Base-by-base conservation (phyloP, 2,329 filamentous ascomycete genomes). In the Cryphonectria japonica region DNA sequence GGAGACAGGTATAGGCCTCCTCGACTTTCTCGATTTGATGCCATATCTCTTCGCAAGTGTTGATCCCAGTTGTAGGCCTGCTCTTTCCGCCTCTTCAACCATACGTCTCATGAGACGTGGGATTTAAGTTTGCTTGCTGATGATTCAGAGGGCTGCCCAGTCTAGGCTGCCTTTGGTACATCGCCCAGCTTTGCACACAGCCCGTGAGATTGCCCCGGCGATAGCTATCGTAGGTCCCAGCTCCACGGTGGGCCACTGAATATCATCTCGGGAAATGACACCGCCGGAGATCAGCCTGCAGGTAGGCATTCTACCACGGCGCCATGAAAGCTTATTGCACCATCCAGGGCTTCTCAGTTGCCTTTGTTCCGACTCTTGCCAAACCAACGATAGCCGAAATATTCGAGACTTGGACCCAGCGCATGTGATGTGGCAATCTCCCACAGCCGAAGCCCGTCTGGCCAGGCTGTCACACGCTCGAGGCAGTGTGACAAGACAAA, bases 31-130 rank as follows among this genome's bases (percentile, higher is more conserved):
- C 26, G 63, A 34, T 19, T 66, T 57, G 70, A 69, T 66, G 70
- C 70, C 43, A 65, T 14, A 52, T 52, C n/a, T 57, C 60, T 54
- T 16, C 43, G 67, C 59, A 63, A 37, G 60, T 29, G 34, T 52
- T 7, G 6, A n/a, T 52, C 65, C 67, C 22, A 60, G 66, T 66
- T 71, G 71, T 62, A 59, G 66, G 59, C 61, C 70, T 69, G 69
- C 69, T 67, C 65, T 69, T 69, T 61, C 63, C 59, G 62, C 34
- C n/a, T 68, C 62, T 67, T 46, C 67, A 69, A 43, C 63, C 66
- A 41, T 41, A 32, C 62, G 39, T 60, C 57, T 65, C 39, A 61
- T 67, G 57, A 54, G 60, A 32, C 62, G 61, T 37, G 69, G 41
- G 37, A 60, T 70, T 29, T 52, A 52, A 43, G 16, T 41, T 32